These are phyloP conservation scores for Chernovozyma sophiae-reginae DNA, from an alignment of 1,139 yeast genomes.

Conservation along the genomic window DNA sequence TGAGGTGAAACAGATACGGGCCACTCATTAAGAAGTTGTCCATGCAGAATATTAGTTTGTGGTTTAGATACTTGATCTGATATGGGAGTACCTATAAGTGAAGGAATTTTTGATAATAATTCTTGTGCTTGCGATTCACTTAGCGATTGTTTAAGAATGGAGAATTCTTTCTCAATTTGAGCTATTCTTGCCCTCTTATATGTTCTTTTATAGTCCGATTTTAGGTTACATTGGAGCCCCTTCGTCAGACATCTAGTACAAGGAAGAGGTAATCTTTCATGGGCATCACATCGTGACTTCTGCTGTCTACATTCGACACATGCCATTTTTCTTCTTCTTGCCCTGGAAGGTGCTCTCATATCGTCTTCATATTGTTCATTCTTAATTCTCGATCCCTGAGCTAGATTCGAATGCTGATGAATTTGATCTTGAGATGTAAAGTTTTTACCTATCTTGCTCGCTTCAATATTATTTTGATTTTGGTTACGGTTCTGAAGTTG, in stretches of 20 bases:
- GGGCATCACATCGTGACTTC: slow-evolving; percentile 85
- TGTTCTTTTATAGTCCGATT: slow-evolving; percentile 81
- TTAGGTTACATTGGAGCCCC: slow-evolving; percentile 63
- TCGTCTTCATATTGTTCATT: background rate
- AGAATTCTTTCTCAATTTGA: slow-evolving; percentile 76
- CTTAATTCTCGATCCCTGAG: background rate
- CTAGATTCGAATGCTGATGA: background rate
- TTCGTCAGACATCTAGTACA: slow-evolving; percentile 79
- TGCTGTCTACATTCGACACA: slow-evolving; percentile 97
- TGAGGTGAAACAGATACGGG: slow-evolving; percentile 6
- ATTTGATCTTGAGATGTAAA: slow-evolving; percentile 1
- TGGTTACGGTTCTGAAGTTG: background rate
- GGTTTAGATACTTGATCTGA: background rate
- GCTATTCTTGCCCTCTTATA: slow-evolving; percentile 83
- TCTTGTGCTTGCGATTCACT: slow-evolving; percentile 50
- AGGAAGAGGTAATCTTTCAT: slow-evolving; percentile 70
- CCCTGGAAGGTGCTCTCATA: slow-evolving; percentile 18
- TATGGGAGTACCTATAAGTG: slow-evolving; percentile 8
- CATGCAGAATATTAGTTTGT: background rate
- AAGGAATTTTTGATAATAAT: slow-evolving; percentile 31
- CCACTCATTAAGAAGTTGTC: background rate
- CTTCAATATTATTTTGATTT: too few relatives aligned
- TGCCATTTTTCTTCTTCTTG: slow-evolving; percentile 61
- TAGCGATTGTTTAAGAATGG: slow-evolving; percentile 58
- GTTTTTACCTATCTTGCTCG: background rate